These are phyloP conservation scores for Leccinum colubrinum DNA, from an alignment of 1,284 basidiomycete species.

Conservation along the genomic window DNA sequence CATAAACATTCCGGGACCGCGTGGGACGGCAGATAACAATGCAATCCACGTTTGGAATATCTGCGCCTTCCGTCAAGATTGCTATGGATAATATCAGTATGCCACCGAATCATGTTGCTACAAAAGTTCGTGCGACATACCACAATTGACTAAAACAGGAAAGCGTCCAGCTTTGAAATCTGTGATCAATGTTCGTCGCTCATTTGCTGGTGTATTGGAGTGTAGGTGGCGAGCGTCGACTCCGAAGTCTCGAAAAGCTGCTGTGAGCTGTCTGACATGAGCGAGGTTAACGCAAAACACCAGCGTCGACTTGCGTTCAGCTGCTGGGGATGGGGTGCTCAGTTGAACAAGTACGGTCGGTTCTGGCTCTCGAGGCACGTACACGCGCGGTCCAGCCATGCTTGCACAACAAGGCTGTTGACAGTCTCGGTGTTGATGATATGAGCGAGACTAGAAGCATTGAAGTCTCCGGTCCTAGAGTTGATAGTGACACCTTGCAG, in stretches of 20 bases:
- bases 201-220: slow-evolving; percentile 62
- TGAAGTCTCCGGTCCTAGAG: slow-evolving; percentile 75
- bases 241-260: slow-evolving; percentile 72
- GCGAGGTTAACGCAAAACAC: slow-evolving; percentile 88
- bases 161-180: slow-evolving; percentile 74
- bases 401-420: slow-evolving; percentile 74
- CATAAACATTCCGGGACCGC: slow-evolving; percentile 83
- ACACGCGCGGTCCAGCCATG: slow-evolving; percentile 84
- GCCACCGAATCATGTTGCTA: not conserved
- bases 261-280: slow-evolving; percentile 80
- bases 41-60: slow-evolving; percentile 93
- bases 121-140: slow-evolving; percentile 40
- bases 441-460: slow-evolving; percentile 68
- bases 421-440: slow-evolving; percentile 78
- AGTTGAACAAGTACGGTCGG: not conserved
- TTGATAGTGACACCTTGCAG: slow-evolving; percentile 67
- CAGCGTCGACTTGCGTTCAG: slow-evolving; percentile 77
- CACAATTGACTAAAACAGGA: slow-evolving; percentile 92
- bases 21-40: slow-evolving; percentile 87
- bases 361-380: slow-evolving; percentile 15
- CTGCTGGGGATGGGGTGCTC: slow-evolving; percentile 30
- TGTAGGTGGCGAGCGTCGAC: slow-evolving; percentile 87
- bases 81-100: slow-evolving; percentile 41
- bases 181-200: slow-evolving; percentile 66
- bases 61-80: slow-evolving; percentile 89